A percentile compares a stretch with the other conserved stretches of the same genome.
phyloP scores from a whole-genome alignment of 345 rosid genomes.

The Moricandia moricandioides region DNA sequence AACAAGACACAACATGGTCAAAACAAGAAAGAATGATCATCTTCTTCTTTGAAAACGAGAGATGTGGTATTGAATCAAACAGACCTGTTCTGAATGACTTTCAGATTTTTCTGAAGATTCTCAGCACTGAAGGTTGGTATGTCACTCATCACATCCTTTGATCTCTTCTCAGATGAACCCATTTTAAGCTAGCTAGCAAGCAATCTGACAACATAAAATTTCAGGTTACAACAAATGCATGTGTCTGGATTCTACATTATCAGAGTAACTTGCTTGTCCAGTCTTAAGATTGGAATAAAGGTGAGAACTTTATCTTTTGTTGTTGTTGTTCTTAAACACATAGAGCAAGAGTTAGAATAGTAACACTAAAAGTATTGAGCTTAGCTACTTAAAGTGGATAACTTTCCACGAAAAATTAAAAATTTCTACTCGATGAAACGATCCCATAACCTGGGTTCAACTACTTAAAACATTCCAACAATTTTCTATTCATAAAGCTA shows the following conservation, averaged over 20 bases:
- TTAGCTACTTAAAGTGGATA: not conserved
- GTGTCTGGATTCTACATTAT: not conserved
- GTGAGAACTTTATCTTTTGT: not conserved
- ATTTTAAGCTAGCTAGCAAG: slow-evolving; percentile 38
- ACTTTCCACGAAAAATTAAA: not conserved
- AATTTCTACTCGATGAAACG: slow-evolving; percentile 1
- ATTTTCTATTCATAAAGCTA: not conserved
- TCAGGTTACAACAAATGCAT: not conserved
- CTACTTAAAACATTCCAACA: not conserved
- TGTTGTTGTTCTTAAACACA: not conserved
- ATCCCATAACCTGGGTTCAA: not conserved
- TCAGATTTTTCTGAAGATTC: slow-evolving; percentile 87
- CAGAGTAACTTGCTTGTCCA: not conserved
- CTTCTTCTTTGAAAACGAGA: not conserved
- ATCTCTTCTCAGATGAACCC: slow-evolving; percentile 65
- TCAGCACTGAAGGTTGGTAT: slow-evolving; percentile 67
- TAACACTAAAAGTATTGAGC: not conserved
- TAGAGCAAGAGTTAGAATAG: not conserved
- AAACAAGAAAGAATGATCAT: not conserved
- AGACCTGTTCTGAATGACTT: slow-evolving; percentile 86
- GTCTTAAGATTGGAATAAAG: not conserved
- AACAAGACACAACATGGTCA: slow-evolving; percentile 4
- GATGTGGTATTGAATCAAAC: slow-evolving; percentile 12
- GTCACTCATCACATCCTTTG: slow-evolving; percentile 54
- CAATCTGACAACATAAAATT: slow-evolving; percentile 13